phyloP scores from a whole-genome alignment of 306 rosid genomes.

The Cucurbita ficifolia region DNA sequence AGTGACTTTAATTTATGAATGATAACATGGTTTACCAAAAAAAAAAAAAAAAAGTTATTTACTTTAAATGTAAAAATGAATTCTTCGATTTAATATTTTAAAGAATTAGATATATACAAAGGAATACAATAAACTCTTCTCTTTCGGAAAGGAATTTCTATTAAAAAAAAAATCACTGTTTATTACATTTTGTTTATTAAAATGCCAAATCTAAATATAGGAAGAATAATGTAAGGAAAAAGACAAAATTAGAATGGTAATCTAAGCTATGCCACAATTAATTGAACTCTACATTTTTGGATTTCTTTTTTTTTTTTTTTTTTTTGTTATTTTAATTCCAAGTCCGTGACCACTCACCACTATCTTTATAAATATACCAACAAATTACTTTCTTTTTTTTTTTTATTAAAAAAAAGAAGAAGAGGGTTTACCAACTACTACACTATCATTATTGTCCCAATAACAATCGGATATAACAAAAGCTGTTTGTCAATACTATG shows the following conservation, averaged over 20 bases:
- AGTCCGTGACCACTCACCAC: slow-evolving; percentile 1
- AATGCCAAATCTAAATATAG: no score
- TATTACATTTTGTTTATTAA: no score
- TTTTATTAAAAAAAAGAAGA: not conserved
- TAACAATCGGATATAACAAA: not conserved
- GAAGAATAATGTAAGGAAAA: no score
- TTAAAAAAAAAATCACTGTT: no score
- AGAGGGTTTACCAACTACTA: not conserved
- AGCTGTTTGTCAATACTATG: not conserved
- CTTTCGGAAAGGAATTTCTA: no score
- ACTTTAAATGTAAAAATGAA: not conserved
- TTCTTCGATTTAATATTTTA: not conserved
- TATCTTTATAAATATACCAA: not conserved
- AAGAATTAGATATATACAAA: no score
- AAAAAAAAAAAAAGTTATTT: not conserved
- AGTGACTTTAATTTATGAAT: not conserved
- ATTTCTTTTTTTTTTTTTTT: not conserved
- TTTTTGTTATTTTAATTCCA: not conserved
- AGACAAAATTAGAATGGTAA: not conserved
- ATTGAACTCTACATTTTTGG: not conserved
- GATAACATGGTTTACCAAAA: not conserved
- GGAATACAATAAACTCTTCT: no score
- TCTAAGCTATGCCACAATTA: not conserved
- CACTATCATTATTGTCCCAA: not conserved
- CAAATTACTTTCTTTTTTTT: not conserved